These are phyloP conservation scores for Elsinoe perseae DNA, from an alignment of 2,329 filamentous ascomycete species.

Conservation along the genomic window DNA sequence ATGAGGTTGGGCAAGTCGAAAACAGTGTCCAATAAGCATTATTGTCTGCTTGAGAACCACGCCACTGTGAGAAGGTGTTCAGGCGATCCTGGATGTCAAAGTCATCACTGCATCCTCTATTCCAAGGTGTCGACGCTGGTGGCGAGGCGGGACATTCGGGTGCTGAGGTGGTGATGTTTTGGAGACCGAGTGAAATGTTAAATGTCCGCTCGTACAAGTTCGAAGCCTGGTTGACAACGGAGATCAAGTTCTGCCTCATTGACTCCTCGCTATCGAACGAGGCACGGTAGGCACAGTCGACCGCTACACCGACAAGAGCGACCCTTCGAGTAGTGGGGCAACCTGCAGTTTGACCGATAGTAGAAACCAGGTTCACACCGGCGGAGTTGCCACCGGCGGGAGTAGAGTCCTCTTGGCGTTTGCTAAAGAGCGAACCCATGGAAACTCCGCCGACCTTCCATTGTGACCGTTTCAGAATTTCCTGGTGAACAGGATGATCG, in stretches of 20 bases:
- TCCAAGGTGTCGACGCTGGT: slow-evolving; percentile 68
- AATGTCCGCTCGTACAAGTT: slow-evolving; percentile 83
- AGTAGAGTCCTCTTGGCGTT: slow-evolving; percentile 58
- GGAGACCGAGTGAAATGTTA: slow-evolving; percentile 86
- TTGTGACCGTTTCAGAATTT: slow-evolving; percentile 47
- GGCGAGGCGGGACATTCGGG: slow-evolving; percentile 64
- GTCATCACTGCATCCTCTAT: slow-evolving; percentile 59
- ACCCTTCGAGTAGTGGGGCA: slow-evolving; percentile 88
- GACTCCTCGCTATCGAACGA: slow-evolving; percentile 59
- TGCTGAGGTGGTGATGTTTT: slow-evolving; percentile 73
- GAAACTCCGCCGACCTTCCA: slow-evolving; percentile 54
- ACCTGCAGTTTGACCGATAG: slow-evolving; percentile 73
- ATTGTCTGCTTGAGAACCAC: slow-evolving; percentile 64
- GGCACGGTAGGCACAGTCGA: slow-evolving; percentile 80
- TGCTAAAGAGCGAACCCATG: slow-evolving; percentile 60
- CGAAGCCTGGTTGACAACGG: slow-evolving; percentile 77
- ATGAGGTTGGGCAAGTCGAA: slow-evolving; percentile 70
- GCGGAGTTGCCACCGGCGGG: slow-evolving; percentile 66
- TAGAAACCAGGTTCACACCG: slow-evolving; percentile 66
- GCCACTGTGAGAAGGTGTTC: slow-evolving; percentile 83
- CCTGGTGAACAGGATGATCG: slow-evolving; percentile 57
- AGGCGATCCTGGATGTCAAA: slow-evolving; percentile 67
- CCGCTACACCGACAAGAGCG: slow-evolving; percentile 82
- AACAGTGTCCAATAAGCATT: slow-evolving; percentile 94
- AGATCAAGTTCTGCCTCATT: slow-evolving; percentile 69